Evolutionary conservation across 2,329 filamentous ascomycete genomes (phyloP).

Genomic region (Eutypa lata): DNA sequence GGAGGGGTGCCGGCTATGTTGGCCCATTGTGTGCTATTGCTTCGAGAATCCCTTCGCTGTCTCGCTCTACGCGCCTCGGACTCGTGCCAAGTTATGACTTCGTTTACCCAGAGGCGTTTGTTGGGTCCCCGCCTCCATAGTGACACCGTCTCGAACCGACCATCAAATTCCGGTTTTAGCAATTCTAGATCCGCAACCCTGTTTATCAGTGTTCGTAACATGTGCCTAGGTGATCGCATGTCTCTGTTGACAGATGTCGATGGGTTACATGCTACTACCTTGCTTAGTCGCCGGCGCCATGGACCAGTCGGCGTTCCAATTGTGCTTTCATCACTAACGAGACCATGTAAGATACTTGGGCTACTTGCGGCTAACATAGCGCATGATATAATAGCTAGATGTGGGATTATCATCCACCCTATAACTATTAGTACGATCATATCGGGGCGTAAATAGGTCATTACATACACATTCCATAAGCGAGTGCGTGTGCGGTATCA

Average conservation of each 20-base stretch:
- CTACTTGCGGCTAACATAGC: slow-evolving; percentile 30
- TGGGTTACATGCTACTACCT: too few species aligned
- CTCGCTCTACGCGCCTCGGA: background rate
- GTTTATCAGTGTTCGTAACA: background rate
- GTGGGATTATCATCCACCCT: slow-evolving; percentile 34
- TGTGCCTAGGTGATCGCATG: too few species aligned
- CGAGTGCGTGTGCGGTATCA: slow-evolving; percentile 28
- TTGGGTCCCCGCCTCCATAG: slow-evolving; percentile 31
- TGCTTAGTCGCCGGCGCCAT: too few species aligned
- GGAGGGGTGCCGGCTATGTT: too few species aligned
- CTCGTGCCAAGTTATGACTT: slow-evolving; percentile 25
- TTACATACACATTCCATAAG: slow-evolving; percentile 31
- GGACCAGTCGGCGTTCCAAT: slow-evolving; percentile 3
- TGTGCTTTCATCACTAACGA: slow-evolving; percentile 26
- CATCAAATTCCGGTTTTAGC: slow-evolving; percentile 24
- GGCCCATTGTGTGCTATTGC: too few species aligned
- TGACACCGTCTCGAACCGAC: slow-evolving; percentile 26
- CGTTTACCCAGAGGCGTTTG: slow-evolving; percentile 28
- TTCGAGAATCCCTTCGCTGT: too few species aligned
- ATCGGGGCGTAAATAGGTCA: background rate
- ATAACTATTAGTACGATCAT: slow-evolving; percentile 2
- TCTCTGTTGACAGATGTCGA: too few species aligned
- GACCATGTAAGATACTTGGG: slow-evolving; percentile 26
- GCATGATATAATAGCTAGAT: slow-evolving; percentile 29
- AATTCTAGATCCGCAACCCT: slow-evolving; percentile 20